Conservation (phyloP, 805 yeast species). For the Huiozyma naganishii region DNA sequence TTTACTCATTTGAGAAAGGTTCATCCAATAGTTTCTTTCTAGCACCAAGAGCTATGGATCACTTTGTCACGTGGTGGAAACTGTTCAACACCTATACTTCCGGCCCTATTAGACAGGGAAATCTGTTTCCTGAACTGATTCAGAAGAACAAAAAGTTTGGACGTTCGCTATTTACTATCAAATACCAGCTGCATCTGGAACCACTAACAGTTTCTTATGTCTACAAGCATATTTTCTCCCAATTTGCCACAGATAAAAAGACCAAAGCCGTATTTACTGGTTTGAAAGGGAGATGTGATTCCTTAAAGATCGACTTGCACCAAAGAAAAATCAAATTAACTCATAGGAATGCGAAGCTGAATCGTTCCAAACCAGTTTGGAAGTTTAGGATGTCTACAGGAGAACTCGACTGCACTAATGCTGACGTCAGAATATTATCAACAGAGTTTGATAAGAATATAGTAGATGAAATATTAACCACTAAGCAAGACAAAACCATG, state of each 20-base stretch:
- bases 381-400: conserved; percentile 55
- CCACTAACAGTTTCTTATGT: conserved; percentile 66
- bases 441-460: conserved; percentile 54
- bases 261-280: conserved; percentile 44
- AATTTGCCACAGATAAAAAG: conserved; percentile 32
- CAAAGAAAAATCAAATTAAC: conserved; percentile 37
- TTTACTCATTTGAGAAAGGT: conserved; percentile 26
- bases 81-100: conserved; percentile 66
- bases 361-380: conserved; percentile 34
- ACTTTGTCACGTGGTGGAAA: conserved; percentile 74
- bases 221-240: conserved; percentile 45
- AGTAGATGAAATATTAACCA: conserved; percentile 30
- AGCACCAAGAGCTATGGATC: conserved; percentile 56
- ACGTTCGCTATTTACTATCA: conserved; percentile 56
- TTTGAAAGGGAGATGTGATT: conserved; percentile 42
- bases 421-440: conserved; percentile 57
- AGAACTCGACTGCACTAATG: conserved; percentile 55
- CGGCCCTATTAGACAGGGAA: conserved; percentile 67
- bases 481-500: not conserved
- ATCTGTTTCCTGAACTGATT: conserved; percentile 42
- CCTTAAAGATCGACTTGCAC: conserved; percentile 51
- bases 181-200: conserved; percentile 56
- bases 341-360: conserved; percentile 34
- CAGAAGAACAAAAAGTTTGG: conserved; percentile 51
- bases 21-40: conserved; percentile 60